Conservation (phyloP, 768 basidiomycete genomes). For the Lactifluus echinatus region DNA sequence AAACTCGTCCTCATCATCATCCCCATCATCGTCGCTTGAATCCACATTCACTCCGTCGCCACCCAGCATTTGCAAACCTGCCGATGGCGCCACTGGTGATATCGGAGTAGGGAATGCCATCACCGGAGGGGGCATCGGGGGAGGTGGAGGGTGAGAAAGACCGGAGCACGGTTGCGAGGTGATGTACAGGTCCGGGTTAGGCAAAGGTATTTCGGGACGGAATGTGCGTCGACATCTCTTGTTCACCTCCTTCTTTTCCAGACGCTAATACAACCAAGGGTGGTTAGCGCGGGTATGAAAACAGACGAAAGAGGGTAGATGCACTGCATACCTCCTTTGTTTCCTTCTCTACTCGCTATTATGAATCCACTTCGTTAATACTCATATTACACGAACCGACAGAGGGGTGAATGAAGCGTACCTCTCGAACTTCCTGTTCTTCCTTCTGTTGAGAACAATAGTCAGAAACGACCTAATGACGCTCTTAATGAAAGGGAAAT, state of each 20-base stretch:
- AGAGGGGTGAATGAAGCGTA: constrained; percentile 5
- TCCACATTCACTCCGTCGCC: constrained; percentile 9
- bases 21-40: constrained; percentile 23
- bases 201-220: constrained; percentile 6
- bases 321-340: constrained; percentile 11
- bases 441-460: constrained; percentile 11
- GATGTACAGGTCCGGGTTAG: constrained; percentile 3
- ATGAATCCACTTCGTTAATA: constrained; percentile 6
- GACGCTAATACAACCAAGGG: constrained; percentile 17
- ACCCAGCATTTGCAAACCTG: background rate
- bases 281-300: constrained; percentile 9
- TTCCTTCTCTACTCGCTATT: constrained; percentile 19
- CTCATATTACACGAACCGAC: background rate
- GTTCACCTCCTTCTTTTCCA: constrained; percentile 22
- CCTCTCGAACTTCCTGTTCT: constrained; percentile 18
- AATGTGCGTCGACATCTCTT: constrained; percentile 8
- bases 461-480: constrained; percentile 17
- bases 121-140: constrained; percentile 1
- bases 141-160: background rate
- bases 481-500: constrained; percentile 4
- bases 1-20: constrained; percentile 35
- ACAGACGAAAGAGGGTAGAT: background rate
- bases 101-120: constrained; percentile 9
- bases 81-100: constrained; percentile 6
- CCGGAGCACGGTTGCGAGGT: constrained; percentile 1